These are phyloP conservation scores for Vicia villosa DNA, from an alignment of 306 rosid genomes.

Conservation along the genomic window DNA sequence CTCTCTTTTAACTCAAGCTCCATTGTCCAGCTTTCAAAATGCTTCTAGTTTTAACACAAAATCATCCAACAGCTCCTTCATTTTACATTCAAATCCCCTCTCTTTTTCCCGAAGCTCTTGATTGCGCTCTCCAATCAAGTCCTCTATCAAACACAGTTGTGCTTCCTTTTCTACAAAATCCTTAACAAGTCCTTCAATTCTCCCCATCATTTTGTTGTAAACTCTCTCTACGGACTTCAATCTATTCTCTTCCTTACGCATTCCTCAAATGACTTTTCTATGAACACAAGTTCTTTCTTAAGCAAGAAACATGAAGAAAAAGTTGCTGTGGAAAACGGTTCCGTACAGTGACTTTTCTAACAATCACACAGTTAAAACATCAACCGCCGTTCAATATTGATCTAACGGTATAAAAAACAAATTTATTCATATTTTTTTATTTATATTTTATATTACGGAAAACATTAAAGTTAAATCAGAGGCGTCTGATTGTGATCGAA, in stretches of 20 bases:
- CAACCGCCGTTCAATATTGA: too few species aligned
- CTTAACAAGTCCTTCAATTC: conserved; percentile 23
- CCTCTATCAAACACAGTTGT: background rate
- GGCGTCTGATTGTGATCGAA: too few species aligned
- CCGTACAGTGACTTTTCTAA: too few species aligned
- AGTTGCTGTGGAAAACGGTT: too few species aligned
- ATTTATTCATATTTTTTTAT: too few species aligned
- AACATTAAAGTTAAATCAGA: too few species aligned
- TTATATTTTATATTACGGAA: too few species aligned
- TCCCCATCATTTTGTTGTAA: background rate
- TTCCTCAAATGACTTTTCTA: conserved; percentile 28
- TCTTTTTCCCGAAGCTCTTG: background rate
- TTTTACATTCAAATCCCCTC: background rate
- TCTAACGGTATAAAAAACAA: too few species aligned
- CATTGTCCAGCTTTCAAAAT: background rate
- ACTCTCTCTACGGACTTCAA: conserved; percentile 29
- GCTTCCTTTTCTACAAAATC: conserved; percentile 27
- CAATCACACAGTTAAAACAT: too few species aligned
- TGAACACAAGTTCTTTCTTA: conserved; percentile 24
- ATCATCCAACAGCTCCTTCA: background rate
- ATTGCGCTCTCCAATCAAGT: conserved; percentile 13
- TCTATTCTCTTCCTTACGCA: conserved; percentile 26
- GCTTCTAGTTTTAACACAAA: background rate
- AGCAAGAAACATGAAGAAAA: background rate
- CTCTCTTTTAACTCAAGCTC: conserved; percentile 29